Base-by-base conservation (phyloP, 257 asterid species). In the Perilla frutescens region DNA sequence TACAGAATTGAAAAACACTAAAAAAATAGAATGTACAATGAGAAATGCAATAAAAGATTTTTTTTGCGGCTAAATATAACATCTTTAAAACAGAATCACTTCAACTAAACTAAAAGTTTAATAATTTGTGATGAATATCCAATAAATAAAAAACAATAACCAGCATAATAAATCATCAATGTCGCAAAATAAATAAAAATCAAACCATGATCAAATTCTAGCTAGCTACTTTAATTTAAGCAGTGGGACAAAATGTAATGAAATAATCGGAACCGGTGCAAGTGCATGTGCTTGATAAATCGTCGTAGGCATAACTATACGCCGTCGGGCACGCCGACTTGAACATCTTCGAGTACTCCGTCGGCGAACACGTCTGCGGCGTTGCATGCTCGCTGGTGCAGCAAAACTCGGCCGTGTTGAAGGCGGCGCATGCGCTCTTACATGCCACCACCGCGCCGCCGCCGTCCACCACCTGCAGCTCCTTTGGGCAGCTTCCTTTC, bases 261-360 rank as follows among this genome's bases (percentile, higher is more conserved):
- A 83, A 6, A 68, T 95, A 95, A 68, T 91, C 88, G 0, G 96
- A 12, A 2, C 85, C 91, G 2, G 85, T 68, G 65, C 99, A 95
- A 5, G 98, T 90, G 67, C 84, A 86, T 0, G 94, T 92, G 61
- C 97, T 92, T 7, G 99, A 66, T 50, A 79, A 74, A 66, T 95
- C 98, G 51, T 92, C 98, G 48, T 95, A 95, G 1, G 98, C 99
- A n/a, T 92, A 95, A 14, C 98, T 92, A 66, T 95, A 95, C 4
- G 98, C 97, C 13, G 89, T 29, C 5, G 99, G 99, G 74, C 99
- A 95, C 0, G 98, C 96, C 8, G 20, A 57, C 89, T 95, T 95
- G 72, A 95, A 95, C 34, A 86, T 40, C 85, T 29, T 32, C 36
- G 98, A 92, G 68, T 92, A 92, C 8, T 64, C 2, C 13, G 96